Conservation (phyloP, 202 grass and related monocot genomes). For the Saccharum hybrid region DNA sequence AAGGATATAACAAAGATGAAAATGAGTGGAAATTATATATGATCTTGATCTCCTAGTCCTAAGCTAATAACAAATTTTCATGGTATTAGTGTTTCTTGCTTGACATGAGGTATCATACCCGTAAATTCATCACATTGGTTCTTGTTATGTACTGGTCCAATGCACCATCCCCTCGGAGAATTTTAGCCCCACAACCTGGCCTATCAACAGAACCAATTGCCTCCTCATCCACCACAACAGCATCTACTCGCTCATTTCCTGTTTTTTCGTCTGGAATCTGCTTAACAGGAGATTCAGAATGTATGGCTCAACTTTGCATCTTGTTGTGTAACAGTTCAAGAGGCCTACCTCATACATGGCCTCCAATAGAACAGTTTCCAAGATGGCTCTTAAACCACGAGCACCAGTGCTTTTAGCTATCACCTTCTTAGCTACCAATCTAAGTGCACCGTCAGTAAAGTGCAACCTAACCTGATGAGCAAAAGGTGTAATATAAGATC, state of each 20-base stretch:
- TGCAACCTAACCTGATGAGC: slow-evolving; percentile 75
- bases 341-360: slow-evolving; percentile 97
- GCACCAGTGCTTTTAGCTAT: slow-evolving; percentile 84
- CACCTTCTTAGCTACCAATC: slow-evolving; percentile 80
- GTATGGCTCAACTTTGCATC: background rate
- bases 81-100: background rate
- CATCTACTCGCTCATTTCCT: slow-evolving; percentile 83
- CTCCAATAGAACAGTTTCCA: slow-evolving; percentile 88
- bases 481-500: slow-evolving; percentile 8
- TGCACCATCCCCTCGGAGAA: slow-evolving; percentile 88
- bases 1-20: background rate
- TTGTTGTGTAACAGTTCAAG: slow-evolving; percentile 26
- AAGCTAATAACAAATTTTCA: background rate
- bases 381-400: slow-evolving; percentile 87
- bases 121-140: slow-evolving; percentile 57
- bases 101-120: slow-evolving; percentile 31
- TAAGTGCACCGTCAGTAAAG: slow-evolving; percentile 74
- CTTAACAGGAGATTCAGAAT: slow-evolving; percentile 35
- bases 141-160: slow-evolving; percentile 65
- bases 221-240: slow-evolving; percentile 89
- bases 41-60: background rate
- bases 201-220: slow-evolving; percentile 67
- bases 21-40: background rate
- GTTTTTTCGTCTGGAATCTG: slow-evolving; percentile 83
- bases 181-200: slow-evolving; percentile 78